A percentile compares a stretch with the other conserved stretches of the same genome.
These are phyloP conservation scores for Ophiostoma piceae DNA, from an alignment of 2,329 filamentous ascomycete genomes.

Conservation along the genomic window DNA sequence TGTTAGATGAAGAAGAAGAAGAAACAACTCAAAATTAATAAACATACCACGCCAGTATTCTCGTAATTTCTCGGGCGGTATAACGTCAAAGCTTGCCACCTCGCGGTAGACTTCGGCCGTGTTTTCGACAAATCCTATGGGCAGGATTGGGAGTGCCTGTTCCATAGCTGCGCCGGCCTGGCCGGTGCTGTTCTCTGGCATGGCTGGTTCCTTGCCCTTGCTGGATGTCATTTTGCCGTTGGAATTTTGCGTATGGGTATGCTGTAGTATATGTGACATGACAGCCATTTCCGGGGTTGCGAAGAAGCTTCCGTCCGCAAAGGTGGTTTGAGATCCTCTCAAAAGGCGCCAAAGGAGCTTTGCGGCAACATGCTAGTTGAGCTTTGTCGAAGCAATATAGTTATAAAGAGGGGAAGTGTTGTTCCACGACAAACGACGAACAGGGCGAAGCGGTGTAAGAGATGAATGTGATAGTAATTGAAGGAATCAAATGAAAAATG, in stretches of 20 bases:
- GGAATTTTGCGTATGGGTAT: neutral
- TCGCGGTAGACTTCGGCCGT: constrained; percentile 48
- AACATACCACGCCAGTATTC: constrained; percentile 52
- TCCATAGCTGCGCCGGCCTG: neutral
- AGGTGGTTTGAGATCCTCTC: neutral
- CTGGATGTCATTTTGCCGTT: neutral
- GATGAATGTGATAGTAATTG: neutral
- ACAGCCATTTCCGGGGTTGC: neutral
- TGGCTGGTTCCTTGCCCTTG: neutral
- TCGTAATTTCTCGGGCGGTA: constrained; percentile 50
- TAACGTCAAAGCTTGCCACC: constrained; percentile 47
- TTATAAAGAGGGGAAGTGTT: neutral
- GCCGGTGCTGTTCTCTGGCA: neutral
- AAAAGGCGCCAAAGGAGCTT: neutral
- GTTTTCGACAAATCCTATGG: constrained; percentile 55
- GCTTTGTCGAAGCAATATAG: neutral
- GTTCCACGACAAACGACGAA: constrained; percentile 8
- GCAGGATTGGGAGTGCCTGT: constrained; percentile 43
- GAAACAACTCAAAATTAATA: neutral
- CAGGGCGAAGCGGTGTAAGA: constrained; percentile 1
- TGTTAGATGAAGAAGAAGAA: too few species aligned
- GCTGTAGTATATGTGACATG: neutral
- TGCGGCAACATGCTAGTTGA: neutral
- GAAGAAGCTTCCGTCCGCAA: neutral
- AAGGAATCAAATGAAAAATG: neutral